Base-by-base conservation (phyloP, 176 grass and related monocot species). In the Carex cristatella region DNA sequence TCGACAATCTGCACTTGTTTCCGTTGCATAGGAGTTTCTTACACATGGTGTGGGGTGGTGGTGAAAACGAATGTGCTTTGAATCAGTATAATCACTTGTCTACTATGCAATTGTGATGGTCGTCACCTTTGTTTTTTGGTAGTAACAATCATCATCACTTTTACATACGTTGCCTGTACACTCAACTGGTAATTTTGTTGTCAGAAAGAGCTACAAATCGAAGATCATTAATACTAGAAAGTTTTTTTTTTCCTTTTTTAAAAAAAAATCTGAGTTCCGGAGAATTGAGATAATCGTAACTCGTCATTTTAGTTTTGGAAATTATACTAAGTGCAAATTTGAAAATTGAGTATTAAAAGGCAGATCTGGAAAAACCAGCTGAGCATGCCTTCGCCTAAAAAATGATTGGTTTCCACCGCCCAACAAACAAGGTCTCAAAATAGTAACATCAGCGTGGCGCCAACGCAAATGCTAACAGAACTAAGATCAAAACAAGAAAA, bases 401-500 rank as follows among this genome's bases (percentile, higher is more conserved):
- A 76, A 76, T 14, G 23, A 13, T 27, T 23, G 11, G 72, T 76
- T 76, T 56, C 23, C 72, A 55, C 48, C 49, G 11, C 27, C 48
- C 48, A 76, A 76, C 72, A 76, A 32, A 76, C 67, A n/a, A 32
- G 72, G 27, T 32, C 48, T 54, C 10, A 76, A 76, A 76, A 76
- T 76, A 76, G 72, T 14, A 54, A 55, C 15, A 14, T 28, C 19
- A 5, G 19, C 46, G 19, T 76, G 71, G 71, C 48, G 46, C 74
- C 74, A 78, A 78, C 73, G 16, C 51, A 78, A 28, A 56, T 56
- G 48, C 49, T 77, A 77, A 77, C 46, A 15, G 74, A 78, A 57
- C 74, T 79, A 35, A 57, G 0, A 33, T 57, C 53, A 79, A 79
- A 79, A 79, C 74, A 57, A 79, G 53, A 79, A 79, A 71, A 79